Percentiles rank a stretch among this genome's conserved stretches.
Conservation (phyloP, 2,329 filamentous ascomycete genomes). For the Cytospora paraplurivora region DNA sequence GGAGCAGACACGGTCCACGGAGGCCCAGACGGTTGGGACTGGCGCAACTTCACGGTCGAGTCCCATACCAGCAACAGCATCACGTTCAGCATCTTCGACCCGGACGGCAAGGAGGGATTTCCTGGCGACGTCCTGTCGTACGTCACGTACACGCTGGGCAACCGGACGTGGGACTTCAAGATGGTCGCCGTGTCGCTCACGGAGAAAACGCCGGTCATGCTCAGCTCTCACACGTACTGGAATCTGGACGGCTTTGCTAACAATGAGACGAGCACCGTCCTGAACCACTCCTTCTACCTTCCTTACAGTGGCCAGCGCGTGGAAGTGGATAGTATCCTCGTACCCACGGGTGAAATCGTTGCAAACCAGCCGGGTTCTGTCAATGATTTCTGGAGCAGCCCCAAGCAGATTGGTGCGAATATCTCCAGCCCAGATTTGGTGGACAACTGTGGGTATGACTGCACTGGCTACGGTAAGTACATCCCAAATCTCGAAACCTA, state of each 20-base stretch:
- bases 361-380: slow-evolving; percentile 67
- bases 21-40: slow-evolving; percentile 74
- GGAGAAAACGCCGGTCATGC: slow-evolving; percentile 81
- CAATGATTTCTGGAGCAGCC: slow-evolving; percentile 79
- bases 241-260: slow-evolving; percentile 80
- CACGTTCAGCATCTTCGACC: slow-evolving; percentile 74
- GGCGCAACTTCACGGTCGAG: slow-evolving; percentile 76
- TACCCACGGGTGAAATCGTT: slow-evolving; percentile 76
- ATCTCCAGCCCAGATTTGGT: slow-evolving; percentile 62
- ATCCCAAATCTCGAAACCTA: too few relatives aligned
- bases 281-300: slow-evolving; percentile 73
- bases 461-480: slow-evolving; percentile 76
- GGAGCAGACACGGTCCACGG: slow-evolving; percentile 70
- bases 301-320: slow-evolving; percentile 73
- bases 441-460: slow-evolving; percentile 78
- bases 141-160: slow-evolving; percentile 71
- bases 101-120: slow-evolving; percentile 74
- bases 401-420: slow-evolving; percentile 77
- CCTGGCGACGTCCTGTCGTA: slow-evolving; percentile 75
- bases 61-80: slow-evolving; percentile 67
- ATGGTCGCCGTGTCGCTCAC: slow-evolving; percentile 72
- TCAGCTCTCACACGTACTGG: slow-evolving; percentile 76
- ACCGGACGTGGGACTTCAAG: slow-evolving; percentile 70
- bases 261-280: slow-evolving; percentile 62
- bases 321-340: slow-evolving; percentile 68